Base-by-base conservation (phyloP, 73 alveolate species). In the Stentor roeselii region DNA sequence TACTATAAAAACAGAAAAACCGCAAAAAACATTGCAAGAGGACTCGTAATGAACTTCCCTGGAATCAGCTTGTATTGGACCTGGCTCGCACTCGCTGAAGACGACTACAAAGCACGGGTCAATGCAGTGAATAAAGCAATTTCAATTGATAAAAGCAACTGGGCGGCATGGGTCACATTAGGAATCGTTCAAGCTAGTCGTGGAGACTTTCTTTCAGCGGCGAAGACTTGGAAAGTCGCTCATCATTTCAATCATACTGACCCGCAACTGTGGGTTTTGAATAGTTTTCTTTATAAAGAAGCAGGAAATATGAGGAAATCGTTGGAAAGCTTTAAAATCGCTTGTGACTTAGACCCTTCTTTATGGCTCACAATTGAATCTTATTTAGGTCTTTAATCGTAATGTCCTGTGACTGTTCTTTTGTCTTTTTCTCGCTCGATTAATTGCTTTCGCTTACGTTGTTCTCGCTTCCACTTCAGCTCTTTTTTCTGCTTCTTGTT, bases 381-480 rank as follows among this genome's bases (percentile, higher is more conserved):
- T 50, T 50, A 50, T 50, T 50, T 50, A 50, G 6, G 30, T 50
- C 6, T 21, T 50, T 50, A 50, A 50, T n/a, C n/a, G n/a, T n/a
- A n/a, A n/a, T n/a, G n/a, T n/a, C n/a, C n/a, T n/a, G n/a, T n/a
- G n/a, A n/a, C n/a, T n/a, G n/a, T 50, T 50, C 67, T 50, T 21
- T 50, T 50, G 6, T 50, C 67, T 50, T 50, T 6, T 50, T 50
- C 67, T 50, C 80, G 21, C 1, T 67, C 41, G 11, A 67, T 32
- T 1, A 67, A 15, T 40, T 21, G 41, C 34, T 67, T n/a, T 27
- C 42, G 27, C 2, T 67, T 67, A 14, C 37, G 21, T 40, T 67
- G 41, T 1, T 67, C 37, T 67, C 80, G 21, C 37, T 32, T 67
- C 80, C 80, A 67, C 41, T 21, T 32, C 27, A 67, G 80, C 41